Evolutionary conservation across 176 grass and related monocot genomes (phyloP).

Genomic region (Tillandsia fasciculata): DNA sequence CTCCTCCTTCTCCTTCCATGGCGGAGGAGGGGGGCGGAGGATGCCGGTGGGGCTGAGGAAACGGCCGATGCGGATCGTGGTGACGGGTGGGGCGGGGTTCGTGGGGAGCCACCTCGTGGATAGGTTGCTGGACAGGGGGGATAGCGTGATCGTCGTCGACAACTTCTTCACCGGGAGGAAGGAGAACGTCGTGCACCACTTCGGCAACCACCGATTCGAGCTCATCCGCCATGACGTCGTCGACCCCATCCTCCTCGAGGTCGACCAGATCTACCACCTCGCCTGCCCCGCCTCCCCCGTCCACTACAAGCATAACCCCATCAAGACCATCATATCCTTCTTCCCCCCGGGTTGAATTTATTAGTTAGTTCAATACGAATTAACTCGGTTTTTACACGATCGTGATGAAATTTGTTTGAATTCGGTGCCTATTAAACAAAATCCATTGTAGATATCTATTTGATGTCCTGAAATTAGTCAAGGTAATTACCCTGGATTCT

Average conservation of each 20-base stretch:
- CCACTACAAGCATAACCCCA: conserved; percentile 95
- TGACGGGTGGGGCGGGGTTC: conserved; percentile 77
- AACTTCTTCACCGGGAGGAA: conserved; percentile 97
- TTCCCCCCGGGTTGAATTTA: too few species aligned
- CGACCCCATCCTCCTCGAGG: conserved; percentile 92
- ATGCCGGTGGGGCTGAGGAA: conserved; percentile 60
- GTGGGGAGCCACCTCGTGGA: conserved; percentile 91
- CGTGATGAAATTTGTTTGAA: too few species aligned
- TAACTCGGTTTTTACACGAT: too few species aligned
- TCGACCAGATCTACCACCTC: conserved; percentile 99
- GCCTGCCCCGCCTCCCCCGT: conserved; percentile 90
- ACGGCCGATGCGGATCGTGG: conserved; percentile 51
- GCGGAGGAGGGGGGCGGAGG: conserved; percentile 27
- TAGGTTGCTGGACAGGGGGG: conserved; percentile 59
- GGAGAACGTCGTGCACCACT: conserved; percentile 79
- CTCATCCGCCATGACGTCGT: conserved; percentile 91
- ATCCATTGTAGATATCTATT: too few species aligned
- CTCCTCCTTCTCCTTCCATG: background rate
- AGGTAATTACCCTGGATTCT: too few species aligned
- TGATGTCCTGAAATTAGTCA: too few species aligned
- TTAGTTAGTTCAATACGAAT: too few species aligned
- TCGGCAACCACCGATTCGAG: conserved; percentile 74
- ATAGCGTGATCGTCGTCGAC: conserved; percentile 92
- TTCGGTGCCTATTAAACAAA: too few species aligned
- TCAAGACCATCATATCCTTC: conserved; percentile 99